Percentiles rank a stretch among this genome's conserved stretches.
Conservation (phyloP, 1,284 basidiomycete genomes). For the Leccinum fallax region DNA sequence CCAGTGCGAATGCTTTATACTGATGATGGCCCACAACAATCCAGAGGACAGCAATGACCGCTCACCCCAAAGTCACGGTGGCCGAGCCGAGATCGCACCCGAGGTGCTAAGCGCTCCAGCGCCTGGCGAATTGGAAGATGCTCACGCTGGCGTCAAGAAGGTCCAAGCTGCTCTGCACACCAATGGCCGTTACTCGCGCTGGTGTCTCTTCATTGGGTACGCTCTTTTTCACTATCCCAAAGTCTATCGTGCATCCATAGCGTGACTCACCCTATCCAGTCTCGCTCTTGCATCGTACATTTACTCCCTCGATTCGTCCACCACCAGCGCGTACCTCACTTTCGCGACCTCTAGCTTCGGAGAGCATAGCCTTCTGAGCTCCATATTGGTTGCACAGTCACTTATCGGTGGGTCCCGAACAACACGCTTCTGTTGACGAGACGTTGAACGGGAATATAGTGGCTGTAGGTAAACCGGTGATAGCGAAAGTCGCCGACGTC, state of each 20-base stretch:
- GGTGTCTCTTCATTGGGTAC: conserved; percentile 64
- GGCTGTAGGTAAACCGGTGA: conserved; percentile 75
- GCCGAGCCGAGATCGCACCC: neutral
- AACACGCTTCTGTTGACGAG: neutral
- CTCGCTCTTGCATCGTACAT: conserved; percentile 74
- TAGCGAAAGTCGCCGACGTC: conserved; percentile 80
- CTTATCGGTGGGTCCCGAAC: conserved; percentile 50
- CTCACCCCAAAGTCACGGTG: neutral
- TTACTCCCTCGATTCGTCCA: conserved; percentile 72
- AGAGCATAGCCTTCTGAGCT: conserved; percentile 63
- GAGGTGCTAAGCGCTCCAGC: neutral
- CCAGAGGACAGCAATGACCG: conserved; percentile 5
- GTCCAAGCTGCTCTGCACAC: conserved; percentile 57
- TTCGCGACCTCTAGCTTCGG: conserved; percentile 65
- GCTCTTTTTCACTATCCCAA: conserved; percentile 15
- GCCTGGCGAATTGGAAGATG: conserved; percentile 28
- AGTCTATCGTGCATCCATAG: neutral
- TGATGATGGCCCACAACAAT: conserved; percentile 8
- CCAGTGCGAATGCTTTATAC: neutral
- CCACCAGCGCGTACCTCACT: conserved; percentile 67
- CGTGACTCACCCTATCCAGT: conserved; percentile 36
- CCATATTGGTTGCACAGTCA: conserved; percentile 60
- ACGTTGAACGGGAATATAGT: conserved; percentile 30
- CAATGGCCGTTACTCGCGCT: conserved; percentile 56
- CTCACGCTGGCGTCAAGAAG: conserved; percentile 50